Percentiles rank a stretch among this genome's conserved stretches.
These are phyloP conservation scores for Grosmannia serpens DNA, from an alignment of 2,329 filamentous ascomycete species.

Conservation along the genomic window DNA sequence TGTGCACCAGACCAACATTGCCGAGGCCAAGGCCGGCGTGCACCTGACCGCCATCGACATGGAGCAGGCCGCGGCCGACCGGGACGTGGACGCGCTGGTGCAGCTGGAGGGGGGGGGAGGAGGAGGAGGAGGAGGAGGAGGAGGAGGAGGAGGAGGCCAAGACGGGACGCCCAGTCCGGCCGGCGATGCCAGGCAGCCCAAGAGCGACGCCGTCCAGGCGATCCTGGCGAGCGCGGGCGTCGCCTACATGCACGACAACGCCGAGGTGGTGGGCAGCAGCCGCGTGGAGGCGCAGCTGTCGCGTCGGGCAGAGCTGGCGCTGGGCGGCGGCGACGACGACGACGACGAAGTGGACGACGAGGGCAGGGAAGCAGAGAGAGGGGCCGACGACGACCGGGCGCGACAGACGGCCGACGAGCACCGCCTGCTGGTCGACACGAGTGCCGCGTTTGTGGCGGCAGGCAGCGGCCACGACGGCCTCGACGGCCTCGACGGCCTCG, in stretches of 20 bases:
- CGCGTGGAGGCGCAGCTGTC: constrained; percentile 81
- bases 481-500: background rate
- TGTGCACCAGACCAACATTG: constrained; percentile 96
- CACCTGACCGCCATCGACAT: constrained; percentile 67
- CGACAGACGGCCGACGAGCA: background rate
- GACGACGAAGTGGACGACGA: constrained; percentile 25
- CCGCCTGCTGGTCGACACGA: constrained; percentile 43
- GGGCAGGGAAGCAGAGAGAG: background rate
- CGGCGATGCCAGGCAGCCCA: background rate
- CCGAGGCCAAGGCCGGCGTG: constrained; percentile 80
- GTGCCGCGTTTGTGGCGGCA: constrained; percentile 15
- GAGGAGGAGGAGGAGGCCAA: background rate
- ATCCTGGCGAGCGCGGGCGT: constrained; percentile 84
- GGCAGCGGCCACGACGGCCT: constrained; percentile 1
- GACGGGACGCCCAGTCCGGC: background rate
- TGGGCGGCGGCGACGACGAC: constrained; percentile 31
- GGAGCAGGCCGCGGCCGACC: constrained; percentile 45
- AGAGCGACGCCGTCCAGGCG: constrained; percentile 69
- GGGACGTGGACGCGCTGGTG: constrained; percentile 33
- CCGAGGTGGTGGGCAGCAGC: constrained; percentile 86
- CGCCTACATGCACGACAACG: constrained; percentile 92
- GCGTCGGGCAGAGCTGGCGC: constrained; percentile 51
- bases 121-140: constrained; percentile 21
- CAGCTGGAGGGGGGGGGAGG: constrained; percentile 33
- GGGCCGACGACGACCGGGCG: background rate